These are phyloP conservation scores for Naganishia liquefaciens DNA, from an alignment of 1,284 basidiomycete species.

Conservation along the genomic window DNA sequence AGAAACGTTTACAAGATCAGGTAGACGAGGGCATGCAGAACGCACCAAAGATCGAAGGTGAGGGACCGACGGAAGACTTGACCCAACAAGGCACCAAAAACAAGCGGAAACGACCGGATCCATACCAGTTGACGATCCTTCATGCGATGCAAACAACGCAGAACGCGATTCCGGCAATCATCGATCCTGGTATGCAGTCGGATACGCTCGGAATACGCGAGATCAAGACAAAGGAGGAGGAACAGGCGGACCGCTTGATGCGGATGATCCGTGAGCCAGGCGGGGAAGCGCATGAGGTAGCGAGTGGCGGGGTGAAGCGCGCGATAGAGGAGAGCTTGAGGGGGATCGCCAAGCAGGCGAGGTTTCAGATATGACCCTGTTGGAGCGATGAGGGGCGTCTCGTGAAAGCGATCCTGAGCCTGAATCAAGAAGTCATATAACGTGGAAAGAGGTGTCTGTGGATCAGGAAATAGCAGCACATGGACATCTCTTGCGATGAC, in stretches of 20 bases:
- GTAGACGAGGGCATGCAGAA: background rate
- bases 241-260: conserved; percentile 21
- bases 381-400: background rate
- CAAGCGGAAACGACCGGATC: conserved; percentile 19
- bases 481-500: too few species aligned
- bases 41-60: background rate
- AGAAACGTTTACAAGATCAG: conserved; percentile 2
- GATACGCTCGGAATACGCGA: background rate
- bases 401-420: too few species aligned
- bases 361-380: conserved; percentile 20
- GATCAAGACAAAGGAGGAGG: conserved; percentile 26
- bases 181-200: background rate
- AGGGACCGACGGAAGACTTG: background rate
- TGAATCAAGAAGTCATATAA: too few species aligned
- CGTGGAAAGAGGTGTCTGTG: too few species aligned
- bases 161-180: conserved; percentile 10
- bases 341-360: conserved; percentile 25
- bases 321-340: background rate
- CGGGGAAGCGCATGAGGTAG: background rate
- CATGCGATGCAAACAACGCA: conserved; percentile 29
- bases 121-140: conserved; percentile 19
- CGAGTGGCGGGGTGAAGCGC: conserved; percentile 11
- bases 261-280: background rate
- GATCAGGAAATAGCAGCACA: too few species aligned
- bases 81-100: background rate